Conservation (phyloP, 768 basidiomycete genomes). For the Lactifluus pinguis region DNA sequence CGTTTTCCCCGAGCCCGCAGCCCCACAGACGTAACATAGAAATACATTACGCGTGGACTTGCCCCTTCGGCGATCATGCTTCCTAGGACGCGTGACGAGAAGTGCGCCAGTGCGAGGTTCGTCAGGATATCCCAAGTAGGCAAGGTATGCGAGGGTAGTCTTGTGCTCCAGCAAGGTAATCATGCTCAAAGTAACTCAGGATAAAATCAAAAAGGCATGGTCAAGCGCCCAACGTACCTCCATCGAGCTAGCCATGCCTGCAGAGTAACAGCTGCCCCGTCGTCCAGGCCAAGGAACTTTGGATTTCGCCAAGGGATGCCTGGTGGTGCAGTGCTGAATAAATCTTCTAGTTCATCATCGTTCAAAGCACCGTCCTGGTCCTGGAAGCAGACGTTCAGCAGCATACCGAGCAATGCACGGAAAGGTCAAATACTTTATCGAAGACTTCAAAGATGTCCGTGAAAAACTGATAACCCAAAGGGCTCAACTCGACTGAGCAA, state of each 20-base stretch:
- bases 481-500: slow-evolving; percentile 91
- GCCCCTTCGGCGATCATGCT: slow-evolving; percentile 76
- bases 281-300: slow-evolving; percentile 86
- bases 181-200: slow-evolving; percentile 51
- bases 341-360: slow-evolving; percentile 67
- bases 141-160: slow-evolving; percentile 88
- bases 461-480: slow-evolving; percentile 92
- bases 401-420: background rate
- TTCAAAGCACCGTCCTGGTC: slow-evolving; percentile 95
- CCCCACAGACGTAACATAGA: slow-evolving; percentile 88
- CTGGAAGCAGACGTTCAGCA: slow-evolving; percentile 30
- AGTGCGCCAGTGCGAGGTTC: slow-evolving; percentile 77
- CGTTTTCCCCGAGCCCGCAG: slow-evolving; percentile 94
- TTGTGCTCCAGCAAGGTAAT: slow-evolving; percentile 92
- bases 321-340: slow-evolving; percentile 83
- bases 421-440: slow-evolving; percentile 58
- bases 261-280: slow-evolving; percentile 83
- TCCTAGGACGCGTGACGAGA: slow-evolving; percentile 75
- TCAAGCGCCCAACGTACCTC: slow-evolving; percentile 49
- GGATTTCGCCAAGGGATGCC: slow-evolving; percentile 95
- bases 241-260: slow-evolving; percentile 98
- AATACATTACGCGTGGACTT: slow-evolving; percentile 89
- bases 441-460: slow-evolving; percentile 94
- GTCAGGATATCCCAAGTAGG: slow-evolving; percentile 85
- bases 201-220: background rate